Evolutionary conservation across 164 flowering plant genomes (phyloP).

Genomic region (Brasenia schreberi): DNA sequence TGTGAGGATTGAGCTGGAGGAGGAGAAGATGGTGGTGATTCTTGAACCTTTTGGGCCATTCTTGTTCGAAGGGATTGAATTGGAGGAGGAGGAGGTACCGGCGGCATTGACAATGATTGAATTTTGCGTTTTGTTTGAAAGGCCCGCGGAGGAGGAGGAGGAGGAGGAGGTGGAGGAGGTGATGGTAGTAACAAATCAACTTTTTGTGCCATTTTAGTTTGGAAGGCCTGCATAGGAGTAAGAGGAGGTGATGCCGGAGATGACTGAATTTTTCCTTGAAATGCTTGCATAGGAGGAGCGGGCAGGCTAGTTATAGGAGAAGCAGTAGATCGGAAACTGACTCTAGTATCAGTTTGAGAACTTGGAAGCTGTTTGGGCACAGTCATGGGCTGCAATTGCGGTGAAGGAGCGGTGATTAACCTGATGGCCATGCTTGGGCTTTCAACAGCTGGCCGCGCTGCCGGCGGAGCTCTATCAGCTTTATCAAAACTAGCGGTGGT

Average conservation of each 20-base stretch:
- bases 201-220: neutral
- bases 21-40: conserved; percentile 15
- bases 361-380: neutral
- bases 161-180: neutral
- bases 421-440: neutral
- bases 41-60: neutral
- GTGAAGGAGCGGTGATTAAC: neutral
- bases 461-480: neutral
- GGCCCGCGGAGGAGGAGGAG: conserved; percentile 8
- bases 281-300: neutral
- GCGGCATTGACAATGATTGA: too few species aligned
- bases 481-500: neutral
- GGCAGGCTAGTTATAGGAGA: neutral
- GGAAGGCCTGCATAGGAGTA: neutral
- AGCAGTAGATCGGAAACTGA: neutral
- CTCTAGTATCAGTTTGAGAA: neutral
- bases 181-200: neutral
- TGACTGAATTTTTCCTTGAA: neutral
- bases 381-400: neutral
- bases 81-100: neutral
- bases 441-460: neutral
- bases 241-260: conserved; percentile 5
- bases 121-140: neutral
- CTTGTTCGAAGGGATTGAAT: neutral
- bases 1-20: conserved; percentile 55